Percentiles rank a stretch among this genome's conserved stretches.
phyloP scores from a whole-genome alignment of 805 yeast species.

The Yamadazyma kitorensis region DNA sequence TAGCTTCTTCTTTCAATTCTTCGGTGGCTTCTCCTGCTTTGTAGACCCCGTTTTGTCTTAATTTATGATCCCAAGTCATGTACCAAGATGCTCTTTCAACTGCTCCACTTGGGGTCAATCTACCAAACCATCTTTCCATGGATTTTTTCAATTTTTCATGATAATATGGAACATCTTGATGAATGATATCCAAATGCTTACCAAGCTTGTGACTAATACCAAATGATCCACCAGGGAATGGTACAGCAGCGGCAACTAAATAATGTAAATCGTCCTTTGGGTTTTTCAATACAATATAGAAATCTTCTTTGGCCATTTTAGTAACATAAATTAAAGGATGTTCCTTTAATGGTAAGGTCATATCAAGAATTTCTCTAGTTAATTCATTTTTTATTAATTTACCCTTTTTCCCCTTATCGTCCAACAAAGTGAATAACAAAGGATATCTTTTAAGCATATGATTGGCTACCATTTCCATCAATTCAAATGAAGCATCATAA shows the following conservation, averaged over 20 bases:
- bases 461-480: conserved; percentile 58
- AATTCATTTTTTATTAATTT: conserved; percentile 56
- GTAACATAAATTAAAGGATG: conserved; percentile 63
- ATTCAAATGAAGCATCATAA: conserved; percentile 57
- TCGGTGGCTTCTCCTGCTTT: conserved; percentile 44
- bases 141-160: conserved; percentile 60
- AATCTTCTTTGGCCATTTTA: conserved; percentile 74
- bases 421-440: conserved; percentile 49
- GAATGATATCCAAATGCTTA: conserved; percentile 59
- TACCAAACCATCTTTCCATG: conserved; percentile 71
- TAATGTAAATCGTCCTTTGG: conserved; percentile 57
- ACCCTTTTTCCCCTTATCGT: conserved; percentile 42
- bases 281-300: conserved; percentile 58
- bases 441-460: conserved; percentile 67
- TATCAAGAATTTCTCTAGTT: conserved; percentile 60
- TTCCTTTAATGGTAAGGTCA: conserved; percentile 56
- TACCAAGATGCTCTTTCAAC: conserved; percentile 79
- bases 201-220: conserved; percentile 62
- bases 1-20: conserved; percentile 19
- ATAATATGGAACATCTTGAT: conserved; percentile 68
- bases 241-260: conserved; percentile 70
- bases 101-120: conserved; percentile 57
- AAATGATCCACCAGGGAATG: conserved; percentile 77
- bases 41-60: conserved; percentile 55
- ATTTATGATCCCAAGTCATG: conserved; percentile 69